phyloP scores from a whole-genome alignment of 1,284 basidiomycete genomes.

The Sporisorium reilianum region DNA sequence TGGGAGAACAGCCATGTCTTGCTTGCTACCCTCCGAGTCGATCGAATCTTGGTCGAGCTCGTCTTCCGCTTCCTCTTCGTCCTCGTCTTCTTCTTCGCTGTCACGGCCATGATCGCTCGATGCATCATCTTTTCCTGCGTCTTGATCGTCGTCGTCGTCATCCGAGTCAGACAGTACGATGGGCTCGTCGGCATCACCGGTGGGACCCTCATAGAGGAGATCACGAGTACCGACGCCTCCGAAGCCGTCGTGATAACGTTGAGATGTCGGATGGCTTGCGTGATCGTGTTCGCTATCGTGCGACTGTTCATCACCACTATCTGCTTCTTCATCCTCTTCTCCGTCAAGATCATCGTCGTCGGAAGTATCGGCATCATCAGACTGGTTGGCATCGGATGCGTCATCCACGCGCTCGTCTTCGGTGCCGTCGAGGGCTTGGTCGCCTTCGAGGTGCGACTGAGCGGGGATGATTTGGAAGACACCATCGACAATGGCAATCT shows the following conservation, averaged over 20 bases:
- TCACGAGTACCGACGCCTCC: conserved; percentile 19
- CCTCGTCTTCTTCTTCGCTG: conserved; percentile 13
- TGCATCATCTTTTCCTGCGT: neutral
- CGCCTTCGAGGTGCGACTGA: neutral
- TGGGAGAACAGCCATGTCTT: neutral
- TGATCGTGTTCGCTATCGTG: conserved; percentile 9
- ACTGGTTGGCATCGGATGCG: neutral
- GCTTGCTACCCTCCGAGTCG: no score
- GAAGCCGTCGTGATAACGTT: conserved; percentile 16
- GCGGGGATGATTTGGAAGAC: conserved; percentile 33
- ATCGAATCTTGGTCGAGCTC: conserved; percentile 12
- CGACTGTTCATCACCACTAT: conserved; percentile 11
- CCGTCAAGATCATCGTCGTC: conserved; percentile 7
- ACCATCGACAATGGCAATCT: conserved; percentile 40
- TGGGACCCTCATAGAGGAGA: conserved; percentile 31
- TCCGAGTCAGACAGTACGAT: conserved; percentile 52
- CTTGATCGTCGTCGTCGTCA: conserved; percentile 26
- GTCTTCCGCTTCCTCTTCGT: conserved; percentile 9
- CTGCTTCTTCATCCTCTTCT: conserved; percentile 3
- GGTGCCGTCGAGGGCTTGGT: conserved; percentile 2
- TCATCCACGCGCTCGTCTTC: conserved; percentile 10
- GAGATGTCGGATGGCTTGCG: neutral
- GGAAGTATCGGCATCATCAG: neutral
- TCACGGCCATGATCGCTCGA: neutral
- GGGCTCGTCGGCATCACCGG: conserved; percentile 42